Evolutionary conservation across 2,329 filamentous ascomycete genomes (phyloP), one percentile per base, ranked within the genome.

Genomic region (Monilinia fructicola): DNA sequence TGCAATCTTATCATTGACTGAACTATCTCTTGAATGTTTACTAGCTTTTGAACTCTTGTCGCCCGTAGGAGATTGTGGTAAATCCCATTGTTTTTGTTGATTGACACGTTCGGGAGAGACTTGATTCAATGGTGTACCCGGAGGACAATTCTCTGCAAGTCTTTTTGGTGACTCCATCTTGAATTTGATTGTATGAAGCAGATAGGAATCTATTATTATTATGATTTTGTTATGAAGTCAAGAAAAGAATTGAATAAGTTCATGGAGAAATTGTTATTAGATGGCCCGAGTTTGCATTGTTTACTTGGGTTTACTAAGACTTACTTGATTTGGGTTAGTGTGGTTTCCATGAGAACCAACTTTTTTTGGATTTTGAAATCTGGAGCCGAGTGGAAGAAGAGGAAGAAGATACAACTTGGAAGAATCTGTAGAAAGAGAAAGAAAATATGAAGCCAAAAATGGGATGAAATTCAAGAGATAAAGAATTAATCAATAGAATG

Each of bases 1-100:
- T 74, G 85, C 87, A 69, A 91, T 89, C 74, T 87, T 86, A 68
- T 89, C 85, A 72, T 87, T 82, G 7, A 90, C 87, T 28, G 85
- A 85, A 72, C 84, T 86, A 68, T 87, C 85, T 69, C 85, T 82
- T 21, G 77, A 78, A 64, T 76, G 73, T 52, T 67, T 67, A 28
- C 66, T 63, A n/a, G 62, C 54, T 42, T 67, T 67, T 31, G 64
- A 63, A 52, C 66, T 54, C 40, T 58, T 48, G 28, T 68, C 68
- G 23, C 62, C 61, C 1, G 70, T 52, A 21, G 71, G 67, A 61
- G 69, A 66, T 59, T 72, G 71, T 7, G 66, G 54, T 23, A 56
- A 28, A 35, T 74, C 72, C 60, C 67, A 72, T 50, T 69, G 67
- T 68, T 79, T 72, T 68, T 77, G 79, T 70, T 82, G 80, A 74